phyloP scores from a whole-genome alignment of 257 asterid species.

The Nicotiana sylvestris region DNA sequence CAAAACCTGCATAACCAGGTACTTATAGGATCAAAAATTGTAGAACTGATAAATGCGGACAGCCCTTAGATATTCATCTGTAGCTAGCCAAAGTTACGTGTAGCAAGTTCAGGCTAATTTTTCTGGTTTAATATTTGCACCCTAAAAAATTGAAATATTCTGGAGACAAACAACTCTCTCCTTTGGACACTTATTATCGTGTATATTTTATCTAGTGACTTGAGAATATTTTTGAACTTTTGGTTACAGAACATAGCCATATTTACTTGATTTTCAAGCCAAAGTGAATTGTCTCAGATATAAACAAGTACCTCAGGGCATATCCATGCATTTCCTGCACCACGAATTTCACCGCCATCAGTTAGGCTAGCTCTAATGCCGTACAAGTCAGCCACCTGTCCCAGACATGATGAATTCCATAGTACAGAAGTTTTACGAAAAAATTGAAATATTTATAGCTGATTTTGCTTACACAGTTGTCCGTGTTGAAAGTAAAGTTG shows the following conservation, averaged over 20 bases:
- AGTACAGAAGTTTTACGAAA: background rate
- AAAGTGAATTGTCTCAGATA: slow-evolving; percentile 11
- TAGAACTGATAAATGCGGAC: background rate
- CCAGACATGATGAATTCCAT: slow-evolving; percentile 1
- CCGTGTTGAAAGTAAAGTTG: slow-evolving; percentile 93
- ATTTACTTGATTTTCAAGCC: slow-evolving; percentile 16
- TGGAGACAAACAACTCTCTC: background rate
- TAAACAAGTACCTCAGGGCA: slow-evolving; percentile 82
- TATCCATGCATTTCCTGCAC: slow-evolving; percentile 99
- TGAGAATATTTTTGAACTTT: background rate
- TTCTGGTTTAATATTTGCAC: background rate
- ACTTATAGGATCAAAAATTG: background rate
- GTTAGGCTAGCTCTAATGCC: slow-evolving; percentile 97
- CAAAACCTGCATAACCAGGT: background rate
- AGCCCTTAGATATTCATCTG: background rate
- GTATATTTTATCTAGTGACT: background rate
- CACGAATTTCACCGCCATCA: slow-evolving; percentile 99
- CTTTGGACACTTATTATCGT: background rate
- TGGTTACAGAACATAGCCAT: background rate
- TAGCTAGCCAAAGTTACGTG: background rate
- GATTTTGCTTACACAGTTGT: slow-evolving; percentile 80
- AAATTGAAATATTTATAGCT: slow-evolving; percentile 9
- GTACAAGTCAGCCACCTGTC: slow-evolving; percentile 95
- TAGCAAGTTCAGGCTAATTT: background rate
- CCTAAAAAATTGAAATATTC: background rate